A percentile compares a stretch with the other conserved stretches of the same genome.
phyloP scores from a whole-genome alignment of 768 basidiomycete genomes.

The Boletus patriciae region DNA sequence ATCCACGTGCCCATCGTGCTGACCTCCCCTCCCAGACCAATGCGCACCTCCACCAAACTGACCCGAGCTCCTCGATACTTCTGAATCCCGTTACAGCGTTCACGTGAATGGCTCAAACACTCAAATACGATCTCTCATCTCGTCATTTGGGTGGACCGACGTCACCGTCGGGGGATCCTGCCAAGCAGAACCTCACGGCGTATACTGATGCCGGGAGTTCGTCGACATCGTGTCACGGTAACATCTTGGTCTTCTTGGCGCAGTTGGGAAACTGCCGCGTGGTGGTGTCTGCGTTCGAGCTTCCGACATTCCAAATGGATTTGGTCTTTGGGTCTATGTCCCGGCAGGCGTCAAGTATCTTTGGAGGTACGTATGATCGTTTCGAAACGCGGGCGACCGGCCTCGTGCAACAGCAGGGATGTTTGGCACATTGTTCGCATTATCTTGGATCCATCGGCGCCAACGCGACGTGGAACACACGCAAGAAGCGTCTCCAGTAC shows the following conservation, averaged over 20 bases:
- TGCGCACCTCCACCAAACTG: conserved; percentile 70
- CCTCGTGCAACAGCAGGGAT: conserved; percentile 52
- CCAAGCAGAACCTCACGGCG: too few species aligned
- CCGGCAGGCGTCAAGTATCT: conserved; percentile 56
- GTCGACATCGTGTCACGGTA: conserved; percentile 82
- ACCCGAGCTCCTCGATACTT: too few species aligned
- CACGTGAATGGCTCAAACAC: too few species aligned
- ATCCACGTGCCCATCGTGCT: too few species aligned
- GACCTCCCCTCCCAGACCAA: conserved; percentile 67
- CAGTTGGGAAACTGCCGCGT: conserved; percentile 54
- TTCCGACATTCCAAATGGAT: conserved; percentile 60
- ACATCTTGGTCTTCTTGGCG: background rate
- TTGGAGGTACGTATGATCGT: conserved; percentile 54
- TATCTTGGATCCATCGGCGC: conserved; percentile 71
- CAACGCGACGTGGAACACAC: conserved; percentile 70
- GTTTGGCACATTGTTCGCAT: conserved; percentile 61
- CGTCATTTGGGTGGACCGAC: conserved; percentile 67
- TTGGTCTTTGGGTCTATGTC: conserved; percentile 68
- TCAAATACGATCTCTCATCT: too few species aligned
- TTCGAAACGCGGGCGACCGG: too few species aligned
- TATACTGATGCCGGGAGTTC: conserved; percentile 61
- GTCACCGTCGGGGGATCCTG: conserved; percentile 63
- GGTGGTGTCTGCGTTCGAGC: conserved; percentile 61
- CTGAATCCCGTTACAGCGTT: too few species aligned
- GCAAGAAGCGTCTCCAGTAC: conserved; percentile 83